Percentiles rank a stretch among this genome's conserved stretches.
phyloP scores from a whole-genome alignment of 129 eudicot genomes.

The Silybum marianum region DNA sequence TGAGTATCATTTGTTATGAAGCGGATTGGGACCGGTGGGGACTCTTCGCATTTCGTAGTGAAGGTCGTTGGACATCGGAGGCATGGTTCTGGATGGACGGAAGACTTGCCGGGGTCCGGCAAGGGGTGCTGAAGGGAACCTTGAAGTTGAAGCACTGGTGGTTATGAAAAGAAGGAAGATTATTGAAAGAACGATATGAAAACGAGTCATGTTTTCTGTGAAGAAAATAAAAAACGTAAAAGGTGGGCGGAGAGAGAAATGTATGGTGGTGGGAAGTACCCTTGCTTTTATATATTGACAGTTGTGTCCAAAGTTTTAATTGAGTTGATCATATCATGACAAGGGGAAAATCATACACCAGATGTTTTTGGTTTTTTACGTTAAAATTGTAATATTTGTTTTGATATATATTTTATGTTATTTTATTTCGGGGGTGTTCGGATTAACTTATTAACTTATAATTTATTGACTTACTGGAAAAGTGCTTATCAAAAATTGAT shows the following conservation, averaged over 20 bases:
- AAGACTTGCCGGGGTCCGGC: slow-evolving; percentile 18
- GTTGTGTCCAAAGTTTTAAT: slow-evolving; percentile 26
- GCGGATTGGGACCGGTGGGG: slow-evolving; percentile 46
- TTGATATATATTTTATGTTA: no score
- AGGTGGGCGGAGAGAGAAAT: slow-evolving; percentile 28
- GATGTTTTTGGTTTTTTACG: neutral
- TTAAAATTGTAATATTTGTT: neutral
- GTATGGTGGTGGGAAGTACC: slow-evolving; percentile 31
- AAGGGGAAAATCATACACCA: neutral
- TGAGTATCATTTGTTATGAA: slow-evolving; percentile 37
- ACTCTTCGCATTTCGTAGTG: slow-evolving; percentile 28
- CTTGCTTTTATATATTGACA: slow-evolving; percentile 33
- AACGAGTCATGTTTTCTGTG: slow-evolving; percentile 24
- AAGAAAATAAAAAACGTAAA: slow-evolving; percentile 11
- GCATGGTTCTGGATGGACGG: slow-evolving; percentile 28
- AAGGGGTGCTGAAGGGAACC: slow-evolving; percentile 13
- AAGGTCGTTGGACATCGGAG: slow-evolving; percentile 27
- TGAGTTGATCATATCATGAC: neutral
- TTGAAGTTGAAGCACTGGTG: slow-evolving; percentile 14
- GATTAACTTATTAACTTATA: no score
- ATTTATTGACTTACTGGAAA: no score
- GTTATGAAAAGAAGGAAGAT: slow-evolving; percentile 23
- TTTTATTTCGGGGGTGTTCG: no score
- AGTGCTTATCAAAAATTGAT: no score
- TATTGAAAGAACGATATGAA: slow-evolving; percentile 35